Evolutionary conservation across 2,329 filamentous ascomycete species (phyloP).

Genomic region (Trichoderma simmonsii): DNA sequence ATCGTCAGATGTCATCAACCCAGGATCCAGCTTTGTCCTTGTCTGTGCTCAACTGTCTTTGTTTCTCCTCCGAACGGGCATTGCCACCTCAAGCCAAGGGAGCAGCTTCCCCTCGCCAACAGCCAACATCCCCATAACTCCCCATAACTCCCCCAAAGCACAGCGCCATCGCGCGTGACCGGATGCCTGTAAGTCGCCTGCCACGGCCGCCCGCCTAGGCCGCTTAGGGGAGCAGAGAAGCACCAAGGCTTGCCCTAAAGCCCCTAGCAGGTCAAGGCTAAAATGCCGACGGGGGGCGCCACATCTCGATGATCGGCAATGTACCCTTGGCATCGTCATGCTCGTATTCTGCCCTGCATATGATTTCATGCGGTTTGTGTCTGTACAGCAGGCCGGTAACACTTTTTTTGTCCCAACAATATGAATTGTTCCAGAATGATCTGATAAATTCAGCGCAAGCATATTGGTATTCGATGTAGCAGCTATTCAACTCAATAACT

Average conservation of each 20-base stretch:
- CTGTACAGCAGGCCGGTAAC: not conserved
- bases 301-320: not conserved
- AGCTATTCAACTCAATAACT: not conserved
- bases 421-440: not conserved
- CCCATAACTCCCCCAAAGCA: not conserved
- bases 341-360: constrained; percentile 5
- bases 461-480: not conserved
- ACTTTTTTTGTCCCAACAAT: not conserved
- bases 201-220: not conserved
- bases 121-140: not conserved
- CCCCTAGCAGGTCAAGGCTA: not conserved
- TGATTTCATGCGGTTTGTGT: not conserved
- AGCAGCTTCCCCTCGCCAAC: not conserved
- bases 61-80: not conserved
- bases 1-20: not conserved
- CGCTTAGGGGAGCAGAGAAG: not conserved
- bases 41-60: not conserved
- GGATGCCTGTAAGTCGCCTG: not conserved
- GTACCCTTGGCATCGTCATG: not conserved
- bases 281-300: not conserved
- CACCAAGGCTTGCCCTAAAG: not conserved
- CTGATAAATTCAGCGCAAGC: not conserved
- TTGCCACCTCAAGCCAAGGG: not conserved
- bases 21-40: not conserved
- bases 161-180: not conserved